Percentiles rank a stretch among this genome's conserved stretches.
Conservation (phyloP, 1,284 basidiomycete species). For the Tilletia caries region DNA sequence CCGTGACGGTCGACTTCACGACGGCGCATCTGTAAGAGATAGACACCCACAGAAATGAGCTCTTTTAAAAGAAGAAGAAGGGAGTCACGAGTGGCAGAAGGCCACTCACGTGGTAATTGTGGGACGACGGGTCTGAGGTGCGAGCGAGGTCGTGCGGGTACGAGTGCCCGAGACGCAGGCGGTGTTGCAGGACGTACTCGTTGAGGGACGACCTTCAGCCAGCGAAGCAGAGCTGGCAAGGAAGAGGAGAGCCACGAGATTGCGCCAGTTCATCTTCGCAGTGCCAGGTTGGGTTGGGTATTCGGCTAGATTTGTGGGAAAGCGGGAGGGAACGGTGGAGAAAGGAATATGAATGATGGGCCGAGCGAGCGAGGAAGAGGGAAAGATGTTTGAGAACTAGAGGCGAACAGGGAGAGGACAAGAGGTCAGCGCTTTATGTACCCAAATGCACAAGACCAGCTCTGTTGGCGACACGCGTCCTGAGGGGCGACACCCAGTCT, state of each 20-base stretch:
- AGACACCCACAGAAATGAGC: too few relatives aligned
- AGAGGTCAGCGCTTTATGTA: too few relatives aligned
- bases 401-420: too few relatives aligned
- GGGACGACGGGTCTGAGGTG: not conserved
- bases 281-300: not conserved
- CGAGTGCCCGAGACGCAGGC: not conserved
- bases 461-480: too few relatives aligned
- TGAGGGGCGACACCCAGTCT: too few relatives aligned
- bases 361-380: not conserved
- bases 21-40: not conserved
- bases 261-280: too few relatives aligned
- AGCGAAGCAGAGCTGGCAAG: too few relatives aligned
- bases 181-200: constrained; percentile 2
- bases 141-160: not conserved
- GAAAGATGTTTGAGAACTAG: not conserved
- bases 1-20: not conserved
- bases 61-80: too few relatives aligned
- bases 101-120: not conserved
- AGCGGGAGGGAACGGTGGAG: too few relatives aligned
- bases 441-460: too few relatives aligned
- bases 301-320: not conserved
- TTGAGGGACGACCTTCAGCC: not conserved
- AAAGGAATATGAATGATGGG: too few relatives aligned
- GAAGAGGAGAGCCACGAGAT: too few relatives aligned
- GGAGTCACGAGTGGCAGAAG: not conserved